Percentiles rank a stretch among this genome's conserved stretches.
Evolutionary conservation across 768 basidiomycete genomes (phyloP).

Genomic region (Inosperma sp.): DNA sequence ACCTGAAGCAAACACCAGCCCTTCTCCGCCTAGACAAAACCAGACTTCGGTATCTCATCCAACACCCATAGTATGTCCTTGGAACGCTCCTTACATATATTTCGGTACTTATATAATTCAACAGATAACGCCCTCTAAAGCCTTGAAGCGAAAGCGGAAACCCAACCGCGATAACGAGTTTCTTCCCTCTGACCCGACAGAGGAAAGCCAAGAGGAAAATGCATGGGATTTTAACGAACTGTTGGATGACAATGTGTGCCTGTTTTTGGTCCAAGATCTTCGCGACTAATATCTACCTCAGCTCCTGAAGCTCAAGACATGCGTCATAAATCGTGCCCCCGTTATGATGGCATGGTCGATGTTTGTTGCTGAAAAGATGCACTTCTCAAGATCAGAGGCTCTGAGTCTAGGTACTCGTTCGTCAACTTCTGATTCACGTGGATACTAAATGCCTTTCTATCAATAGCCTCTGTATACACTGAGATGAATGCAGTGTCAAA

Average conservation of each 20-base stretch:
- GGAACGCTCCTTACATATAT: not conserved
- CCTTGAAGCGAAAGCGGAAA: constrained; percentile 54
- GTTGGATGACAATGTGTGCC: constrained; percentile 60
- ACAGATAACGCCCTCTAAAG: constrained; percentile 48
- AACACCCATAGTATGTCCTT: constrained; percentile 8
- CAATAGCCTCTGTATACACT: constrained; percentile 82
- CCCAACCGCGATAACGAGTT: constrained; percentile 50
- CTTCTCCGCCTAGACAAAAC: not conserved
- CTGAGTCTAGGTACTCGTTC: constrained; percentile 69
- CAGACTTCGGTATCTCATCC: not conserved
- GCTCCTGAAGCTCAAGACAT: constrained; percentile 55
- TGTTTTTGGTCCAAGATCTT: not conserved
- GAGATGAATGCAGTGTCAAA: constrained; percentile 88
- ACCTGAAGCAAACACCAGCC: constrained; percentile 18
- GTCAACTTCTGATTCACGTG: not conserved
- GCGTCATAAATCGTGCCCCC: constrained; percentile 85
- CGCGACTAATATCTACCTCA: constrained; percentile 24
- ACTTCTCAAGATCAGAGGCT: constrained; percentile 86
- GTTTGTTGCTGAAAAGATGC: constrained; percentile 78
- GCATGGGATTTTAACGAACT: constrained; percentile 71
- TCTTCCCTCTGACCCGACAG: constrained; percentile 46
- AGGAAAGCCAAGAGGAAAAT: constrained; percentile 48
- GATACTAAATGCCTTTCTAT: not conserved
- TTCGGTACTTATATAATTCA: not conserved
- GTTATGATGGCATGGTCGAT: constrained; percentile 94